Evolutionary conservation across 139 green algal species (phyloP).

Genomic region (Pleodorina starrii): DNA sequence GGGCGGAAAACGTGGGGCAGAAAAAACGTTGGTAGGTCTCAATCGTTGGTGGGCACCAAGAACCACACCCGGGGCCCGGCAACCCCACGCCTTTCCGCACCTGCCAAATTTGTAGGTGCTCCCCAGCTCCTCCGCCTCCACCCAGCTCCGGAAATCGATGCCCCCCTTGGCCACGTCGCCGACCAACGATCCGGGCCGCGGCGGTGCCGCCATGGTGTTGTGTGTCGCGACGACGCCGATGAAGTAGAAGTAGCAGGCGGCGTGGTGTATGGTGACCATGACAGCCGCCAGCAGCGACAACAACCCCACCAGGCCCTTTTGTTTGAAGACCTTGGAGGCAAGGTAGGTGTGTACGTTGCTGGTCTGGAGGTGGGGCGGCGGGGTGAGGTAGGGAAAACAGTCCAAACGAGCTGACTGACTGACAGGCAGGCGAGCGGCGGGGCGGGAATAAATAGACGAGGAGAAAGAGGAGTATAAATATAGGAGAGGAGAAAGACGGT

Average conservation of each 20-base stretch:
- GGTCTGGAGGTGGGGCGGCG: too few species aligned
- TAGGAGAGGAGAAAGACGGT: neutral
- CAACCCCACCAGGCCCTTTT: slow-evolving; percentile 17
- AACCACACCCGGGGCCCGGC: neutral
- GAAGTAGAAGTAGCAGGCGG: slow-evolving; percentile 65
- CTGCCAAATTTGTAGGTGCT: neutral
- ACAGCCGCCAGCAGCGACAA: slow-evolving; percentile 50
- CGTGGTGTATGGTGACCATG: slow-evolving; percentile 61
- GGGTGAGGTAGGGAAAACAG: too few species aligned
- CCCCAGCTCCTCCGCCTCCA: slow-evolving; percentile 1
- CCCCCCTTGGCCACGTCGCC: neutral
- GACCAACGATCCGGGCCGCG: too few species aligned
- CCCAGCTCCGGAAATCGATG: neutral
- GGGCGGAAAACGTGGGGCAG: too few species aligned
- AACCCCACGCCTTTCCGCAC: neutral
- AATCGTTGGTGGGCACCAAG: neutral
- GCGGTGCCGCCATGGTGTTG: neutral
- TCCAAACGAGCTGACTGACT: too few species aligned
- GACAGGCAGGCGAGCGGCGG: neutral
- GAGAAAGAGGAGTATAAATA: neutral
- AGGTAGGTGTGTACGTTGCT: slow-evolving; percentile 49
- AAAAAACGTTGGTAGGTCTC: too few species aligned
- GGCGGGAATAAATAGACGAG: neutral
- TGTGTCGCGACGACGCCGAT: slow-evolving; percentile 19
- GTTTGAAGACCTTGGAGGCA: slow-evolving; percentile 37